Conservation (phyloP, 2,329 filamentous ascomycete species). For the Fusarium sp. region DNA sequence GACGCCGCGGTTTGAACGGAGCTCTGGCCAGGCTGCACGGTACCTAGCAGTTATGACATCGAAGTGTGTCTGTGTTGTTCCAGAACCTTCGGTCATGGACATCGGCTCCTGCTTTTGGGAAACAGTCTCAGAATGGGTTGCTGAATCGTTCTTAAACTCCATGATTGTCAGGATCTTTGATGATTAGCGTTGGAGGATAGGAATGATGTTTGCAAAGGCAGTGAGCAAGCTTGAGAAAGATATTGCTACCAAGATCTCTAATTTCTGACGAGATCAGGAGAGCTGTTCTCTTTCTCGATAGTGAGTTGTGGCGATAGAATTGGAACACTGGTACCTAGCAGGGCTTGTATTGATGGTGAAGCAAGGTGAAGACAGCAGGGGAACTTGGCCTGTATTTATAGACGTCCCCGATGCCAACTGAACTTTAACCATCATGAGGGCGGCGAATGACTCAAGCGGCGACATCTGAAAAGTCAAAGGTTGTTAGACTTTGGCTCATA, state of each 20-base stretch:
- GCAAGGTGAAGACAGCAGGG: accelerated
- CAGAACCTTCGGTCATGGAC: neutral
- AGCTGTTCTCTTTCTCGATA: neutral
- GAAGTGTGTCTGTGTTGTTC: accelerated
- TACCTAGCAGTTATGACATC: neutral
- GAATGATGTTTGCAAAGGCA: neutral
- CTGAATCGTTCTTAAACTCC: neutral
- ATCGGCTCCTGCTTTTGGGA: neutral
- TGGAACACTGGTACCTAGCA: neutral
- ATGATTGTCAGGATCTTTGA: neutral
- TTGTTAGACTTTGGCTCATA: neutral
- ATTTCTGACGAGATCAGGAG: neutral
- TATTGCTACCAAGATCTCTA: too few species aligned
- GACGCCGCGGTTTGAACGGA: neutral
- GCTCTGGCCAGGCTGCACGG: neutral
- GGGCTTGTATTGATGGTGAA: accelerated
- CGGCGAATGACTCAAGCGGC: neutral
- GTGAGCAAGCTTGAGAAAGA: too few species aligned
- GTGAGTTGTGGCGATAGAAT: neutral
- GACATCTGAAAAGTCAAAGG: neutral
- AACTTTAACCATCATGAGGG: accelerated
- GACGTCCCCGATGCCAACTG: too few species aligned
- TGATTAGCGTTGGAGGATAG: neutral
- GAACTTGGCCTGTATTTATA: neutral
- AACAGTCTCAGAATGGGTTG: neutral